Evolutionary conservation across 2,329 filamentous ascomycete genomes (phyloP).

Genomic region (Claviceps spartinae): DNA sequence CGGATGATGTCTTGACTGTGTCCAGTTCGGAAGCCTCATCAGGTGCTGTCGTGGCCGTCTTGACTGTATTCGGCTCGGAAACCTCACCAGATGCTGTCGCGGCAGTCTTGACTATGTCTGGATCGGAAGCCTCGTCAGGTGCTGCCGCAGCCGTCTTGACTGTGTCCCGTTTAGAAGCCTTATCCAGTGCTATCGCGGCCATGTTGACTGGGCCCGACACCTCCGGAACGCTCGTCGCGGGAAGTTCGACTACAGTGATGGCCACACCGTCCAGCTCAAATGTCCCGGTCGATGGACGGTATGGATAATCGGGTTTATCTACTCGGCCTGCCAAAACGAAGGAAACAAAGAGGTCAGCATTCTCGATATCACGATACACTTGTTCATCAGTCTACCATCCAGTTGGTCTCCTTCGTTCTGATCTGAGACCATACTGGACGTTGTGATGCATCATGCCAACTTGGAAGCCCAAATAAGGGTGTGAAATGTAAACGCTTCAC

Average conservation of each 20-base stretch:
- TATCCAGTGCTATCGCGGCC: conserved; percentile 1
- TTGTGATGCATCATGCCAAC: no score
- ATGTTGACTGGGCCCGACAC: neutral
- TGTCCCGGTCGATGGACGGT: conserved; percentile 15
- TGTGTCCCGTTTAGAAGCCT: neutral
- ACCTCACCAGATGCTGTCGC: no score
- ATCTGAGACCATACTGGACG: no score
- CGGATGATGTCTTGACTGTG: no score
- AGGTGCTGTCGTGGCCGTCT: no score
- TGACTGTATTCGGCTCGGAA: no score
- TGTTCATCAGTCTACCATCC: neutral
- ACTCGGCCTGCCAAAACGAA: conserved; percentile 16
- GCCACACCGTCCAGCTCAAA: conserved; percentile 26
- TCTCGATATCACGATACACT: no score
- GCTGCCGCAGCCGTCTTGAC: no score
- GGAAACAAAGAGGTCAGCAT: neutral
- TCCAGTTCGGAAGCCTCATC: no score
- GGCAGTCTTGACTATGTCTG: no score
- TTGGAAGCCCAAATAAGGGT: no score
- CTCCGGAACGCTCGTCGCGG: conserved; percentile 12
- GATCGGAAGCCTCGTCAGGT: no score
- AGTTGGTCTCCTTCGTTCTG: neutral
- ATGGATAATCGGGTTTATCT: conserved; percentile 17
- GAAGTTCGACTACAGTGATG: conserved; percentile 19
- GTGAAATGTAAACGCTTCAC: neutral